These are phyloP conservation scores for Tylopilus subfusipes DNA, from an alignment of 768 basidiomycete species.

Conservation along the genomic window DNA sequence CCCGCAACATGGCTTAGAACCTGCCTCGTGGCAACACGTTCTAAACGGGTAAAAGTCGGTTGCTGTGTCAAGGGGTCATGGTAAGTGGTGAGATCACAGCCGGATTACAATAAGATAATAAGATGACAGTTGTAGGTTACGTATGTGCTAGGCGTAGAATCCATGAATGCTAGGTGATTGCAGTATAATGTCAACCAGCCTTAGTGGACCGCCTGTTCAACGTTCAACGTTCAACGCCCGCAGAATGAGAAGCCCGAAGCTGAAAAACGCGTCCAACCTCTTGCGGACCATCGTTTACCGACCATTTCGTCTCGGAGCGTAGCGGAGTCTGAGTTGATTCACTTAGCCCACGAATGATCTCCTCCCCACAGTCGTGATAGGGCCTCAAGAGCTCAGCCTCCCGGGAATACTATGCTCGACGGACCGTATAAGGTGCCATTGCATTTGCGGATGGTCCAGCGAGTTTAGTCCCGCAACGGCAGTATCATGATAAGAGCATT, in stretches of 20 bases:
- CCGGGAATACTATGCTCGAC: constrained; percentile 56
- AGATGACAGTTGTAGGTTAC: not conserved
- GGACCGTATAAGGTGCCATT: constrained; percentile 74
- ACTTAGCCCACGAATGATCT: constrained; percentile 43
- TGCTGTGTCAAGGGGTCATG: constrained; percentile 10
- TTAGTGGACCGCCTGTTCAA: constrained; percentile 11
- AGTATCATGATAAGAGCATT: constrained; percentile 62
- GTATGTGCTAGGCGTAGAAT: not conserved
- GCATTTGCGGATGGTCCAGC: constrained; percentile 66
- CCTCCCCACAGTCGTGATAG: constrained; percentile 50
- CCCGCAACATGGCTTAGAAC: constrained; percentile 8
- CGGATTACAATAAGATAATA: not conserved
- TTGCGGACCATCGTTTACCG: constrained; percentile 3
- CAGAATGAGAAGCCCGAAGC: constrained; percentile 29
- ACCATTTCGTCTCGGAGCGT: constrained; percentile 3
- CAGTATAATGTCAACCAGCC: not conserved
- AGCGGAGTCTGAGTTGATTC: constrained; percentile 18
- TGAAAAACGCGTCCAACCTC: constrained; percentile 8
- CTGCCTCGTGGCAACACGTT: constrained; percentile 10
- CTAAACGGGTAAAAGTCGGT: constrained; percentile 13
- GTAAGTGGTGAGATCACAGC: too few species aligned
- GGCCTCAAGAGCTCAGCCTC: constrained; percentile 54
- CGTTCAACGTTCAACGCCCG: constrained; percentile 24
- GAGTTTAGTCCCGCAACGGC: constrained; percentile 71
- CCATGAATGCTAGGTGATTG: too few species aligned